Percentiles rank a stretch among this genome's conserved stretches.
These are phyloP conservation scores for Nymphaea thermarum DNA, from an alignment of 164 flowering plant species.

Conservation along the genomic window DNA sequence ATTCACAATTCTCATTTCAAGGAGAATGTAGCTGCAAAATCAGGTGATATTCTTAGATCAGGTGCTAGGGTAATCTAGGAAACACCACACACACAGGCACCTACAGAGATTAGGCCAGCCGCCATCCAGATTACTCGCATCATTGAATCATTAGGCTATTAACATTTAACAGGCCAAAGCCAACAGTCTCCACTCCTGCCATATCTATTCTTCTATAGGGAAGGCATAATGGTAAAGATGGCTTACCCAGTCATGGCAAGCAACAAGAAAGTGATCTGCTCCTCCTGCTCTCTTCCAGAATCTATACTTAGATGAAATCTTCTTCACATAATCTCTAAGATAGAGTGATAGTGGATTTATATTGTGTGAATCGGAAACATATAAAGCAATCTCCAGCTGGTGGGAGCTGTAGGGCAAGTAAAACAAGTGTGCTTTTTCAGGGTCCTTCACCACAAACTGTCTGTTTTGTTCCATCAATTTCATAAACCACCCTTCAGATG, in stretches of 20 bases:
- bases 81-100: too few species aligned
- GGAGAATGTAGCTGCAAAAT: too few species aligned
- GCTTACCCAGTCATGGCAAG: constrained; percentile 22
- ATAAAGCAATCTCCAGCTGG: constrained; percentile 15
- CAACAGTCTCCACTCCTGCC: too few species aligned
- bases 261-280: constrained; percentile 19
- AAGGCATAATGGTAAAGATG: too few species aligned
- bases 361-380: constrained; percentile 17
- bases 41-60: too few species aligned
- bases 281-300: constrained; percentile 18
- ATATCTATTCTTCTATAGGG: too few species aligned
- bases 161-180: too few species aligned
- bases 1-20: too few species aligned
- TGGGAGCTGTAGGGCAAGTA: constrained; percentile 20
- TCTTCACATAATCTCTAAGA: constrained; percentile 17
- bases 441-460: constrained; percentile 19
- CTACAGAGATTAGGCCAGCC: too few species aligned
- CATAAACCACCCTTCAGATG: constrained; percentile 24
- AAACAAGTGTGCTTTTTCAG: constrained; percentile 15
- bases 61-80: too few species aligned
- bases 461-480: constrained; percentile 12
- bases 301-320: constrained; percentile 14
- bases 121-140: too few species aligned
- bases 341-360: constrained; percentile 13
- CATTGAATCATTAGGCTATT: too few species aligned